Conservation (phyloP, 257 asterid species). For the Capsicum pubescens region DNA sequence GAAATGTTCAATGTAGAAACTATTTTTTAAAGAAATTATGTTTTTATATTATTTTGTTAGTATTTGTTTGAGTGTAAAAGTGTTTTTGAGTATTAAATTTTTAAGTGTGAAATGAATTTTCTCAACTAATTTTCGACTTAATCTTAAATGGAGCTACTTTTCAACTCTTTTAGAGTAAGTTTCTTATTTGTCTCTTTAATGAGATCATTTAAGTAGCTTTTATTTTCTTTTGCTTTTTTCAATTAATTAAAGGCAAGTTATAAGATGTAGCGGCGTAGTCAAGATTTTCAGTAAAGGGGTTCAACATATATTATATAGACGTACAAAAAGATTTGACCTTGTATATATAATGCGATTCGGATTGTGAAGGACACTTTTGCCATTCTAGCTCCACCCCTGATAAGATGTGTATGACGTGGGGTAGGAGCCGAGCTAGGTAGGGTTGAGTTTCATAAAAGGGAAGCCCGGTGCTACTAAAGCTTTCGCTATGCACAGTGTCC, state of each 20-base stretch:
- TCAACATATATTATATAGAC: not conserved
- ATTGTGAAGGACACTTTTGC: not conserved
- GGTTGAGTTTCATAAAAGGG: too few relatives aligned
- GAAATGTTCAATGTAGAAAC: not conserved
- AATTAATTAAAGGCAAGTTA: not conserved
- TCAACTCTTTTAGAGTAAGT: not conserved
- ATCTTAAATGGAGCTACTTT: not conserved
- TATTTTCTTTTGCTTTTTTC: not conserved
- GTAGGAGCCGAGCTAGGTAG: not conserved
- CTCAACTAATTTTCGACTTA: conserved; percentile 11
- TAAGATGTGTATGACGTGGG: not conserved
- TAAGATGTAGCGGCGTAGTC: rapidly evolving
- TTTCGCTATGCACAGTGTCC: too few relatives aligned
- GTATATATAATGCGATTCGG: not conserved
- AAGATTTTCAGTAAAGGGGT: not conserved
- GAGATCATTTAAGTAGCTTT: not conserved
- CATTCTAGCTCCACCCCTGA: not conserved
- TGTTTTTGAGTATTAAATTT: not conserved
- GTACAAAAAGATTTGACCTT: not conserved
- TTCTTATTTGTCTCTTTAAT: conserved; percentile 3
- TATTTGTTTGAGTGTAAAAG: not conserved
- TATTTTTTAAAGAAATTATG: not conserved
- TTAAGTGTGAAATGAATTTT: not conserved
- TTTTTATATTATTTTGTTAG: not conserved
- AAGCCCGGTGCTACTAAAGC: too few relatives aligned